Evolutionary conservation across 495 filamentous ascomycete species (phyloP), one percentile per base, ranked within the genome.

Genomic region (Achaetomiella virescens): DNA sequence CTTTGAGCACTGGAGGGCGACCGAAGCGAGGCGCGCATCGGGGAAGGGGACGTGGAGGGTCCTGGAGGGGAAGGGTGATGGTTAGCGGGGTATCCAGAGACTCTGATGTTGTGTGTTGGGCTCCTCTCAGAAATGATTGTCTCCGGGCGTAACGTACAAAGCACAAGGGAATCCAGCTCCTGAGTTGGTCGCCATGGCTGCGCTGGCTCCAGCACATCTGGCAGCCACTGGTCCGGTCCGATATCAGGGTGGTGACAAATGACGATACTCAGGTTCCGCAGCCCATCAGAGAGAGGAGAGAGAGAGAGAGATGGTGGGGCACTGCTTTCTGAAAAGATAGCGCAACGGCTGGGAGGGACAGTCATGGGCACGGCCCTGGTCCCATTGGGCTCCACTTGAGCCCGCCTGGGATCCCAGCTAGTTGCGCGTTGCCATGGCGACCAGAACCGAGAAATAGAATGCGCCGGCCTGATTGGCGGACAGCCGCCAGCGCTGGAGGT

Each of bases 31-130:
- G 55, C 85, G 85, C 31, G 85, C 73, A 44, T 84, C 88, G 21
- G 91, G 93, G 61, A 98, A 84, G 33, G 95, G 93, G 46, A 96
- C 76, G 54, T 83, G 78, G 59, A 97, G 82, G 22, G 78, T 85
- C 55, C 92, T 96, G 63, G 35, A 25, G 33, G 18, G 10, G 9
- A 31, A 20, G 22, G 45, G 7, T 12, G 35, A 10, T 43, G 15
- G 43, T 57, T 49, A 54, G 50, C 52, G 52, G 46, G 50, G 51
- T 50, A 46, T 37, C 18, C 6, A 25, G 9, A 44, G 14, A 4
- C 6, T 20, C 5, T 17, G 38, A 21, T 14, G 5, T 9, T 8
- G 4, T 42, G 17, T 11, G 15, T 27, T 24, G 6, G 12, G 20
- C 17, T 8, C 6, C 27, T 9, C 22, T 6, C 11, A 1, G 6